Conservation (phyloP, 768 basidiomycete genomes). For the Nidularia pulvinata region DNA sequence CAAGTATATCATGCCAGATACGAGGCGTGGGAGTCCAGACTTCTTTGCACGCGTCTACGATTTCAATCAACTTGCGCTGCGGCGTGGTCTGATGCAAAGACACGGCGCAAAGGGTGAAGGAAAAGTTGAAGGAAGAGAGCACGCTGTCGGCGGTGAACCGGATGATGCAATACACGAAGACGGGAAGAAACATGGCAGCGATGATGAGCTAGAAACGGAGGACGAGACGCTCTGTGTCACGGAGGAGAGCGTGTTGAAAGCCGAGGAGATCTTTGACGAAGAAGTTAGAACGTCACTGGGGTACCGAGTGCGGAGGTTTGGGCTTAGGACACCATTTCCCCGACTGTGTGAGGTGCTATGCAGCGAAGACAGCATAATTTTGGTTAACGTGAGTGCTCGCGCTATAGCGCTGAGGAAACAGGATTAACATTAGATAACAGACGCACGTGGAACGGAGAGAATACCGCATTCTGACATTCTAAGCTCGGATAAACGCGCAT, state of each 20-base stretch:
- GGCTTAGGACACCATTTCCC: conserved; percentile 14
- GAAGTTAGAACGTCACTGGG: conserved; percentile 45
- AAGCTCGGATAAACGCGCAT: background rate
- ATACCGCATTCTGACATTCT: conserved; percentile 29
- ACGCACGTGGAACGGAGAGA: conserved; percentile 11
- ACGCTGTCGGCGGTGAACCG: background rate
- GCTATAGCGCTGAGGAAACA: background rate
- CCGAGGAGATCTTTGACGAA: conserved; percentile 32
- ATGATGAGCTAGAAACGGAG: no score
- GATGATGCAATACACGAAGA: conserved; percentile 4
- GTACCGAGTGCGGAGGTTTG: conserved; percentile 32
- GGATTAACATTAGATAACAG: conserved; percentile 2
- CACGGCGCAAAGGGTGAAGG: conserved; percentile 4
- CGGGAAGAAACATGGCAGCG: background rate
- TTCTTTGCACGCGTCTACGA: conserved; percentile 41
- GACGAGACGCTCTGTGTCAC: conserved; percentile 13
- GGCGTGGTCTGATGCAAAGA: conserved; percentile 13
- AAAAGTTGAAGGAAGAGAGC: background rate
- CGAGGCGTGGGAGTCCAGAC: conserved; percentile 1
- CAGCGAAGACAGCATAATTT: conserved; percentile 54
- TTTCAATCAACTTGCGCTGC: conserved; percentile 44
- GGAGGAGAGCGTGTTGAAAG: conserved; percentile 12
- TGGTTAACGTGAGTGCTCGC: conserved; percentile 41
- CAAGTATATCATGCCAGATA: conserved; percentile 30
- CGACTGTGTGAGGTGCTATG: conserved; percentile 39